These are phyloP conservation scores for Erigeron canadensis DNA, from an alignment of 129 eudicot species.

Conservation along the genomic window DNA sequence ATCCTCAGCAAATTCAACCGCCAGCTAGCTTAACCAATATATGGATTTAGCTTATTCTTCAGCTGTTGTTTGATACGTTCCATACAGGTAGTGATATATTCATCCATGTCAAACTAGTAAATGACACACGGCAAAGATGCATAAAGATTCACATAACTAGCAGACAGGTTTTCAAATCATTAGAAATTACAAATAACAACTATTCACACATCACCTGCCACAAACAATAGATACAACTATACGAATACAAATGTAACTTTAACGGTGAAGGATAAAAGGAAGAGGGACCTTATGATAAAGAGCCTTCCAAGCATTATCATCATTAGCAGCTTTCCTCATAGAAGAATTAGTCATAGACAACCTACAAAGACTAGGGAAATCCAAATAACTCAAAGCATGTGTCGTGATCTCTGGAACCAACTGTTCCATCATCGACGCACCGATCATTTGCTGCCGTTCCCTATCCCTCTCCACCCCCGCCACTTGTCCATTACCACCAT, in stretches of 20 bases:
- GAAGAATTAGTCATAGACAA: slow-evolving; percentile 88
- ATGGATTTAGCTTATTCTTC: not conserved
- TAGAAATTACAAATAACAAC: not conserved
- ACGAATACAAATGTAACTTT: not conserved
- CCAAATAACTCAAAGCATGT: slow-evolving; percentile 91
- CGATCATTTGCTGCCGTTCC: slow-evolving; percentile 55
- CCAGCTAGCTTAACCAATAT: not conserved
- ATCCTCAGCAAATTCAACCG: not conserved
- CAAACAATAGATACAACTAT: not conserved
- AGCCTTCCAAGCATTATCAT: slow-evolving; percentile 98
- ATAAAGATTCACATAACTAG: not conserved
- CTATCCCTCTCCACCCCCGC: slow-evolving; percentile 47
- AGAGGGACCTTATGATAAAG: slow-evolving; percentile 83
- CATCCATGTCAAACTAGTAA: slow-evolving; percentile 1
- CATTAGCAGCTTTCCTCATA: slow-evolving; percentile 95
- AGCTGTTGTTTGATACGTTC: not conserved
- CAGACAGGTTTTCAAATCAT: slow-evolving; percentile 4
- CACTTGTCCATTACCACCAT: slow-evolving; percentile 50
- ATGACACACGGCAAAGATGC: not conserved
- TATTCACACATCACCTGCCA: not conserved
- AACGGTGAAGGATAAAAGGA: not conserved
- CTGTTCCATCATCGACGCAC: slow-evolving; percentile 98
- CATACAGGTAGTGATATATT: not conserved
- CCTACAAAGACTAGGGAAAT: slow-evolving; percentile 83
- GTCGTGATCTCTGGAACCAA: slow-evolving; percentile 95